Base-by-base conservation (phyloP, 2,329 filamentous ascomycete species). In the Monosporascus sp. region DNA sequence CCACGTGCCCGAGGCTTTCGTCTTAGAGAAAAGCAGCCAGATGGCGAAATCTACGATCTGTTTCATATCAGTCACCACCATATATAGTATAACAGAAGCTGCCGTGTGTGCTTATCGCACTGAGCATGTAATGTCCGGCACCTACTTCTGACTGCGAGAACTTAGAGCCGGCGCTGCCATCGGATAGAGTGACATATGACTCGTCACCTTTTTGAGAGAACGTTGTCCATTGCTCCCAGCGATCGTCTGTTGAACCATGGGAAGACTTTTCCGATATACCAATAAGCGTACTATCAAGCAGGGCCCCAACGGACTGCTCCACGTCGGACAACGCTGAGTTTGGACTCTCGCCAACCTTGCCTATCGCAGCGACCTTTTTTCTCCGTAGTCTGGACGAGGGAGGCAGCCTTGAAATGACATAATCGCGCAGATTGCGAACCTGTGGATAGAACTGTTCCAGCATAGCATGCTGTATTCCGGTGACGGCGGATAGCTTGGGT, bases 41-140 rank as follows among this genome's bases (percentile, higher is more conserved):
- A 97, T 82, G 27, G 82, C 80, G 68, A 89, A 91, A 64, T 92
- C 87, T 44, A 93, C 78, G 60, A 93, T 81, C 87, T 91, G 61
- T 50, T 51, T 48, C 37, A 52, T 31, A 48, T 52, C 53, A 50
- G 53, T 56, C 43, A 31, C 19, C 27, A 20, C 50, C 26, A 11
- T 44, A 5, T 5, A 14, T 16, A 7, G n/a, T n/a, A 49, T 9
- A 17, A 16, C 16, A 26, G 11, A 14, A 7, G 14, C 14, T 5
- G 17, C 62, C 62, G 54, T 63, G 57, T 44, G 31, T 35, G 31
- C 11, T 35, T 35, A 5, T 14, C 31, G 11, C 11, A 35, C 11
- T 11, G 31, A 41, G 37, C n/a, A n/a, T 38, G 17, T 11, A 22
- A 37, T 22, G 37, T 53, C 61, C 50, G 49, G 41, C 50, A 64